phyloP scores from a whole-genome alignment of 208 protist species.

The Endotrypanum monterogeii region DNA sequence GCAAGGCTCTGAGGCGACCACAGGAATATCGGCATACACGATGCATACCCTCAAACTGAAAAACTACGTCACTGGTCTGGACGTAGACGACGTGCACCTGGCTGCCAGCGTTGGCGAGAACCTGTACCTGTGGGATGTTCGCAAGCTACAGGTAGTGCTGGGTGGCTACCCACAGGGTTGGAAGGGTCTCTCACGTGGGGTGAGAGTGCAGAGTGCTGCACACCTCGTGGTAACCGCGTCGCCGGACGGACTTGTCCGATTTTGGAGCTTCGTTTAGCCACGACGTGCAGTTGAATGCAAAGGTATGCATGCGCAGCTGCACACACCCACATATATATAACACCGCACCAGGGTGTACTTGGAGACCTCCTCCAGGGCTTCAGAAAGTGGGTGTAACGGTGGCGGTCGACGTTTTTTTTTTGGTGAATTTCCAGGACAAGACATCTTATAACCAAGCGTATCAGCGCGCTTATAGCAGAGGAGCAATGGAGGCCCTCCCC shows the following conservation, averaged over 20 bases:
- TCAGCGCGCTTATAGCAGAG: too few relatives aligned
- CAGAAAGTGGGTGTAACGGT: too few relatives aligned
- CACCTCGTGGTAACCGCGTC: conserved; percentile 78
- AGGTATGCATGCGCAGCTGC: too few relatives aligned
- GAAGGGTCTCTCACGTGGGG: conserved; percentile 78
- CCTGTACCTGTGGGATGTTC: conserved; percentile 83
- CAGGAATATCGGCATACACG: conserved; percentile 38
- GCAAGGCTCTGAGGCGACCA: conserved; percentile 13
- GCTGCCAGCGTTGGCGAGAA: conserved; percentile 80
- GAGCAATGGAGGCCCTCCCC: too few relatives aligned
- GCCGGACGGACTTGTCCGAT: conserved; percentile 74
- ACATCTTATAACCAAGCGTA: too few relatives aligned
- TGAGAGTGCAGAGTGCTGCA: conserved; percentile 50
- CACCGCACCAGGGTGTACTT: too few relatives aligned
- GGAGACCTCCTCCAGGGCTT: too few relatives aligned
- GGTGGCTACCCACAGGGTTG: conserved; percentile 80
- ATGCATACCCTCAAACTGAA: conserved; percentile 77
- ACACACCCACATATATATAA: too few relatives aligned
- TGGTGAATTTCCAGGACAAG: too few relatives aligned
- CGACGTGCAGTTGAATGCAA: neutral
- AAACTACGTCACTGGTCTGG: conserved; percentile 83
- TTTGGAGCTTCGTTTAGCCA: conserved; percentile 77
- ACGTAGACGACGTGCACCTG: conserved; percentile 77
- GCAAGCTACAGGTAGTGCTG: conserved; percentile 71
- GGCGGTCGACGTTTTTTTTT: too few relatives aligned